phyloP scores from a whole-genome alignment of 768 basidiomycete genomes.

The Termitomyces eurrhizus region DNA sequence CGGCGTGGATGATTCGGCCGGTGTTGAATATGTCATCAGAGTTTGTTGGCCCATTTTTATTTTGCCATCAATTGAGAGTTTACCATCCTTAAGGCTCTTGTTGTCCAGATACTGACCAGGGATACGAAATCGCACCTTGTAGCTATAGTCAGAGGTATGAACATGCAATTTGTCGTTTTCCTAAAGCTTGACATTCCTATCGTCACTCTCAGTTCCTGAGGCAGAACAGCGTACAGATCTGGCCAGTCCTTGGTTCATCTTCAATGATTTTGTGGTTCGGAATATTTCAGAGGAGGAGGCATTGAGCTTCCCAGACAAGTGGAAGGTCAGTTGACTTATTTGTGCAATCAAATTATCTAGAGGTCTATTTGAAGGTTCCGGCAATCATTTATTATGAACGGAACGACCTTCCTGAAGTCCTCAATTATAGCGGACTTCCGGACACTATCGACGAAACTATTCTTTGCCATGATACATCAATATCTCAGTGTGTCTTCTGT shows the following conservation, averaged over 20 bases:
- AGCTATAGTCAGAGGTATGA: slow-evolving; percentile 77
- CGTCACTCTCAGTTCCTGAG: slow-evolving; percentile 50
- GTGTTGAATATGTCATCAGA: slow-evolving; percentile 64
- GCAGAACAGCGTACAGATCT: slow-evolving; percentile 40
- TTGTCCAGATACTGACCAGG: slow-evolving; percentile 75
- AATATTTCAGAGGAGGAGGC: slow-evolving; percentile 86
- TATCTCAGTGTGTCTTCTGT: slow-evolving; percentile 59
- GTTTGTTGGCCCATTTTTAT: slow-evolving; percentile 31
- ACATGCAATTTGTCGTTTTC: neutral
- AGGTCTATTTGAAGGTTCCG: slow-evolving; percentile 54
- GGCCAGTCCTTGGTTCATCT: slow-evolving; percentile 79
- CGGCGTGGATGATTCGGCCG: slow-evolving; percentile 52
- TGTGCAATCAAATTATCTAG: neutral
- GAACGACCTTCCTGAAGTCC: slow-evolving; percentile 46
- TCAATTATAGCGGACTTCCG: slow-evolving; percentile 67
- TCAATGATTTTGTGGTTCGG: slow-evolving; percentile 93
- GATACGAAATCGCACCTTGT: slow-evolving; percentile 79
- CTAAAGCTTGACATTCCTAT: neutral
- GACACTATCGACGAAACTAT: slow-evolving; percentile 69
- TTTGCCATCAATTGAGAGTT: neutral
- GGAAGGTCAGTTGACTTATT: slow-evolving; percentile 71
- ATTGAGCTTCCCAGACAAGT: slow-evolving; percentile 78
- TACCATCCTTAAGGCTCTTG: slow-evolving; percentile 53
- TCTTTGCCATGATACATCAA: slow-evolving; percentile 81
- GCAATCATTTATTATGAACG: slow-evolving; percentile 90